Evolutionary conservation across 768 basidiomycete species (phyloP).

Genomic region (Pholiota microspora): DNA sequence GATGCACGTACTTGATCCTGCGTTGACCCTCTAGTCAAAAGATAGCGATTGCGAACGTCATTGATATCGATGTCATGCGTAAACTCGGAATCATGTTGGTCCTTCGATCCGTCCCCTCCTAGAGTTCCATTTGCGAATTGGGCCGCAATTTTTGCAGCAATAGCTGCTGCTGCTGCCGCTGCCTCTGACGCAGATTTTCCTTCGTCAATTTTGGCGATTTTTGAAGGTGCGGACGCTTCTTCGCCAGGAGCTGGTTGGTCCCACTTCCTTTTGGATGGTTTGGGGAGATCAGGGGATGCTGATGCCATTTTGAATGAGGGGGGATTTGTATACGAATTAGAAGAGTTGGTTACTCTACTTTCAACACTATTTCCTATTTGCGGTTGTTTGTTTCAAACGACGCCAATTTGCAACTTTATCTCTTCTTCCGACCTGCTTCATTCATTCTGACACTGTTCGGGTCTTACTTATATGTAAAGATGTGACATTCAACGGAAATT

Average conservation of each 20-base stretch:
- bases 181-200: conserved; percentile 65
- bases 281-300: conserved; percentile 18
- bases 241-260: conserved; percentile 63
- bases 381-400: background rate
- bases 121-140: conserved; percentile 59
- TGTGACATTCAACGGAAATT: too few species aligned
- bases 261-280: conserved; percentile 37
- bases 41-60: conserved; percentile 90
- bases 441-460: too few species aligned
- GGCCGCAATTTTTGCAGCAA: conserved; percentile 93
- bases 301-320: conserved; percentile 6
- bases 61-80: conserved; percentile 96
- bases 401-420: too few species aligned
- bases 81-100: conserved; percentile 77
- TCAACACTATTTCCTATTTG: background rate
- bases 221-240: conserved; percentile 35
- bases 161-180: conserved; percentile 71
- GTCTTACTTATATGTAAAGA: too few species aligned
- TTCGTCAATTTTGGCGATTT: conserved; percentile 47
- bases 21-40: conserved; percentile 91
- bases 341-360: background rate
- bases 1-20: conserved; percentile 73
- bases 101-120: conserved; percentile 48
- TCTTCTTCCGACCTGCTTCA: too few species aligned
- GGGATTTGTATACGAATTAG: too few species aligned